Conservation (phyloP, 2,329 filamentous ascomycete genomes). For the Fusarium chlamydosporum region DNA sequence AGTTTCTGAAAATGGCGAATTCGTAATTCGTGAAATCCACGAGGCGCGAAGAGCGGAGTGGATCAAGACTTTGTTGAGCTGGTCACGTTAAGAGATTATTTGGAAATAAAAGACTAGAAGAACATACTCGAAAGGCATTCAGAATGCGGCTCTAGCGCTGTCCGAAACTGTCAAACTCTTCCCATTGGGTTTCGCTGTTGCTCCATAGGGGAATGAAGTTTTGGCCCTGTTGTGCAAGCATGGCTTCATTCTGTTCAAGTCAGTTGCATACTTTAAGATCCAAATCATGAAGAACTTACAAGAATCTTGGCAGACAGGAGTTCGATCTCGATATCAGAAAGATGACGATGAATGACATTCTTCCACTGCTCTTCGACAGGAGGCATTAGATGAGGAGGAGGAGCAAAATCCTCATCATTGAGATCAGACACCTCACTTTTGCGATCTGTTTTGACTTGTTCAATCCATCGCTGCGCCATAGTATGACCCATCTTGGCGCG, state of each 20-base stretch:
- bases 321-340: conserved; percentile 46
- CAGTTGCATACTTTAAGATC: background rate
- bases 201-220: conserved; percentile 47
- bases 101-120: fast-evolving
- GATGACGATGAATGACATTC: conserved; percentile 37
- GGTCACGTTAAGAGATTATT: fast-evolving
- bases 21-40: conserved; percentile 44
- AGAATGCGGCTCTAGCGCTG: conserved; percentile 48
- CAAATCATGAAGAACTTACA: background rate
- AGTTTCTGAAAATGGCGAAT: conserved; percentile 41
- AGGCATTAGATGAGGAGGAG: conserved; percentile 36
- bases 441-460: background rate
- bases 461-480: conserved; percentile 24
- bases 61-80: conserved; percentile 47
- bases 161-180: conserved; percentile 45
- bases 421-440: conserved; percentile 12
- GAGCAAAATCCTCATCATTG: conserved; percentile 29
- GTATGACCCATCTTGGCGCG: conserved; percentile 40
- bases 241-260: conserved; percentile 32
- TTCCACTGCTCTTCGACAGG: conserved; percentile 37
- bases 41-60: conserved; percentile 45
- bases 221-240: conserved; percentile 36
- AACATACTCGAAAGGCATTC: conserved; percentile 41
- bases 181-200: conserved; percentile 44
- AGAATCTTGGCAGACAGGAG: conserved; percentile 42